Evolutionary conservation across 1,284 basidiomycete genomes (phyloP).

Genomic region (Rhodotorula sp.): DNA sequence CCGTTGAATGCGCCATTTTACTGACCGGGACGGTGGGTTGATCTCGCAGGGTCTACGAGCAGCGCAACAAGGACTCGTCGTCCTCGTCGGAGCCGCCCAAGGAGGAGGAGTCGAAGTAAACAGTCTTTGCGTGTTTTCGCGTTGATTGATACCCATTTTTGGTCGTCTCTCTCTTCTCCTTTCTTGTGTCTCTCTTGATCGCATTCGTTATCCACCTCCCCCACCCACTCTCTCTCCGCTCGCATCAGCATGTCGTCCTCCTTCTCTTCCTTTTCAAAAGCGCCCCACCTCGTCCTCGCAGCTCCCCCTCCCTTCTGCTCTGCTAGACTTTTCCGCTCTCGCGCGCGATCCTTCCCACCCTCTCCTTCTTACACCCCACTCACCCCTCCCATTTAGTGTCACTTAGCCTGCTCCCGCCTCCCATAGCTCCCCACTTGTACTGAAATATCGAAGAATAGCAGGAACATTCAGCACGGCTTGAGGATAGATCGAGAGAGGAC

Average conservation of each 20-base stretch:
- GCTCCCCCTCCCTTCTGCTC: neutral
- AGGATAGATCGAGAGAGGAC: too few relatives aligned
- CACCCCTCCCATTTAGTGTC: neutral
- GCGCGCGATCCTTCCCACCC: neutral
- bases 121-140: neutral
- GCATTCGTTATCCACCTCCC: conserved; percentile 4
- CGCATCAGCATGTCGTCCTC: neutral
- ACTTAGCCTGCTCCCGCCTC: neutral
- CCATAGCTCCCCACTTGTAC: conserved; percentile 10
- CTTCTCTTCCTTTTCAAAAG: neutral
- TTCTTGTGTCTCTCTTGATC: neutral
- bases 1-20: conserved; percentile 24
- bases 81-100: conserved; percentile 23
- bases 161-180: neutral
- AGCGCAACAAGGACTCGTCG: conserved; percentile 43
- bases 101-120: conserved; percentile 49
- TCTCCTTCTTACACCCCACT: neutral
- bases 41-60: conserved; percentile 67
- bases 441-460: conserved; percentile 18
- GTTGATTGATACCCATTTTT: neutral
- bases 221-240: neutral
- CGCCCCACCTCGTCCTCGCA: neutral
- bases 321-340: neutral
- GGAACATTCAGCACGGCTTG: too few relatives aligned
- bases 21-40: too few relatives aligned